Base-by-base conservation (phyloP, 805 yeast genomes). In the Cyberlindnera lachancei region DNA sequence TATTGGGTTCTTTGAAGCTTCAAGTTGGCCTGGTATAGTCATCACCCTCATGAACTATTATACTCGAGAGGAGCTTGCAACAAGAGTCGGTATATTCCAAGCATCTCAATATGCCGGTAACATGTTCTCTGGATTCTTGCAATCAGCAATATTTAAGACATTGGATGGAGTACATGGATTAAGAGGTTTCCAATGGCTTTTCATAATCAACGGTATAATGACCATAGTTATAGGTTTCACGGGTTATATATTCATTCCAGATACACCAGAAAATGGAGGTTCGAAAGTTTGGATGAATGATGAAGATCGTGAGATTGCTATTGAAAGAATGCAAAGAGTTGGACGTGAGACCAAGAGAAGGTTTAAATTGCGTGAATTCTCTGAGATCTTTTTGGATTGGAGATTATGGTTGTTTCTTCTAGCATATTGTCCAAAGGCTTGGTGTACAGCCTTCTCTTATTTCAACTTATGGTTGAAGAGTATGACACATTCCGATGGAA, bases 1-100 rank as follows among this genome's bases (percentile, higher is more conserved):
- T 24, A 64, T 80, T 36, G 88, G 82, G 24, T 70, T 73, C 1
- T 75, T 76, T 50, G 92, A 84, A 52, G 74, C 83, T 4, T 74
- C 79, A 0, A 64, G 59, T 36, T 68, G 66, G 48, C 73, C 73
- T 3, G 70, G 72, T 18, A 52, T 58, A 11, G 50, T 53, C 18
- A 53, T 43, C 32, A 42, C 59, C 11, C 37, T 63, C 27, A 59
- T 59, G 24, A 47, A 56, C 18, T 62, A 56, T 52, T 62, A 55
- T 38, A 56, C 53, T 7, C 48, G 50, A 35, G 54, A 51, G n/a
- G 66, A 61, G 38, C 38, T 61, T 15, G 56, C 55, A 28, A 45
- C 53, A 25, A 44, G 66, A 36, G 45, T 50, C 17, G 51, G 53
- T 44, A 47, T 48, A 9, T 40, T 44, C 28, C 40, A 38, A 13